These are phyloP conservation scores for Xylaria arbuscula DNA, from an alignment of 2,329 filamentous ascomycete genomes.

Conservation along the genomic window DNA sequence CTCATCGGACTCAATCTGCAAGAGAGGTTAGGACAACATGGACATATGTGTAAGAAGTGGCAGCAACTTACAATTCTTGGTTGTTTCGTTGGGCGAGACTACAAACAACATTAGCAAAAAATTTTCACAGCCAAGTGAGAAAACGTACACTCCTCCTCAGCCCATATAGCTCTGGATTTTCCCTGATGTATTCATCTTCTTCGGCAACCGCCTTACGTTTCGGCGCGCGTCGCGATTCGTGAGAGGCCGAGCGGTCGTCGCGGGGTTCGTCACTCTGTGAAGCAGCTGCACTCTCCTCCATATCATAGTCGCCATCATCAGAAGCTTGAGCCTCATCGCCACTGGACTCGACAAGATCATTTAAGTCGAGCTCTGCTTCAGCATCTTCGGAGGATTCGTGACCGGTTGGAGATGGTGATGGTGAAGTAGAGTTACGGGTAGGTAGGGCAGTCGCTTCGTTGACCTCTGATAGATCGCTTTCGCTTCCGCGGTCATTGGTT, in stretches of 20 bases:
- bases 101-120: conserved; percentile 50
- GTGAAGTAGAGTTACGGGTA: conserved; percentile 56
- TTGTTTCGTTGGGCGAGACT: conserved; percentile 69
- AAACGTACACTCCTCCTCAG: conserved; percentile 86
- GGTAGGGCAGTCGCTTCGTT: conserved; percentile 66
- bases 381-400: conserved; percentile 48
- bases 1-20: conserved; percentile 59
- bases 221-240: conserved; percentile 72
- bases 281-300: conserved; percentile 69
- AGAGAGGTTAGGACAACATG: conserved; percentile 27
- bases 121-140: conserved; percentile 33
- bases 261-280: conserved; percentile 59
- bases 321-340: conserved; percentile 65
- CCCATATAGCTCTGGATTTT: conserved; percentile 95
- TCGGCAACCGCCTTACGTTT: conserved; percentile 79
- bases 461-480: conserved; percentile 81
- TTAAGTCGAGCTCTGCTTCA: conserved; percentile 52
- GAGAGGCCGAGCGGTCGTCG: conserved; percentile 74
- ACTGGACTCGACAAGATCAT: conserved; percentile 55
- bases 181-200: conserved; percentile 85
- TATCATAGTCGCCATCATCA: conserved; percentile 81
- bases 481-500: conserved; percentile 63
- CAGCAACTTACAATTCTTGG: conserved; percentile 64
- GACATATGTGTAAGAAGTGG: neutral
- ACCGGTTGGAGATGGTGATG: conserved; percentile 55